Conservation (phyloP, 1,284 basidiomycete species). For the Schizopora paradoxa region DNA sequence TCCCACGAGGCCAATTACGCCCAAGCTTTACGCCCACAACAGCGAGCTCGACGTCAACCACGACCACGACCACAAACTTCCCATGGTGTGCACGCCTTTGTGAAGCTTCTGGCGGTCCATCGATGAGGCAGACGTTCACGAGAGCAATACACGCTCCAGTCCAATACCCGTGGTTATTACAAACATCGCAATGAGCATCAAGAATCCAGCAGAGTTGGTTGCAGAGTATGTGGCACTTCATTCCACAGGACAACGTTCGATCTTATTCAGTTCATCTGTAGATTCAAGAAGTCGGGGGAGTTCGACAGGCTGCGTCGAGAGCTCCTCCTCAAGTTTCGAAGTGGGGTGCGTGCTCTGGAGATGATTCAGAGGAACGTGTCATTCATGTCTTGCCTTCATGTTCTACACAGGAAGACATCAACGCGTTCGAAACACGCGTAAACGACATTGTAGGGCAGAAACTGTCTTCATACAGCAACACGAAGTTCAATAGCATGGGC, state of each 20-base stretch:
- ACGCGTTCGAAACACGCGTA: constrained; percentile 48
- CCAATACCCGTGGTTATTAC: neutral
- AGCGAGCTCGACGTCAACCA: no score
- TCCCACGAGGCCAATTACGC: no score
- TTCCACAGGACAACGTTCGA: neutral
- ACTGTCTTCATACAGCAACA: constrained; percentile 48
- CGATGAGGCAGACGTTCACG: constrained; percentile 11
- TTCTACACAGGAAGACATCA: constrained; percentile 42
- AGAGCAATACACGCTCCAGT: neutral
- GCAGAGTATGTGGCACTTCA: constrained; percentile 41
- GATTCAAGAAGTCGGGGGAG: constrained; percentile 77
- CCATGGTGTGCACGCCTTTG: constrained; percentile 6
- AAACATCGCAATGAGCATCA: constrained; percentile 34
- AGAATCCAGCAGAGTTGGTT: constrained; percentile 51
- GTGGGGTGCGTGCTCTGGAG: constrained; percentile 42
- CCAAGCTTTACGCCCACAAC: no score
- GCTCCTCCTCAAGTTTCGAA: constrained; percentile 57
- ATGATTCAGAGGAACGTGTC: neutral
- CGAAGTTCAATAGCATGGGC: constrained; percentile 47
- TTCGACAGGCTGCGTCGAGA: constrained; percentile 68
- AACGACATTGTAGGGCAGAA: constrained; percentile 56
- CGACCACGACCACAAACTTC: no score
- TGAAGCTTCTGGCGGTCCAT: neutral
- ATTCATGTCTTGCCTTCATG: constrained; percentile 11
- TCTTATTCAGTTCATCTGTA: constrained; percentile 24